phyloP scores from a whole-genome alignment of 2,329 filamentous ascomycete species.

The Colletotrichum sp. region DNA sequence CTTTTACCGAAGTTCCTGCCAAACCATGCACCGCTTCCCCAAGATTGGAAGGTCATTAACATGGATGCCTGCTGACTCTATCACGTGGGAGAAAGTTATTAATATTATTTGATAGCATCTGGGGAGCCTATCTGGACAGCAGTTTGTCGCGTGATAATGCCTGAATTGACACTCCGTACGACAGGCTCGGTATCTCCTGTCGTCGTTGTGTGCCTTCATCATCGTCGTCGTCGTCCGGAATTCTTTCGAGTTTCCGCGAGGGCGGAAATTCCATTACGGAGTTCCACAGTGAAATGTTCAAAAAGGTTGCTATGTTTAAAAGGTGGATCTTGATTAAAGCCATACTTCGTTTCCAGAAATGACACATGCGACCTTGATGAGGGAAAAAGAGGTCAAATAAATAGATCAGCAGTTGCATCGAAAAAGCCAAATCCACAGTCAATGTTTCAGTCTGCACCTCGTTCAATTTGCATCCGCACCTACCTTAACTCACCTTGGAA shows the following conservation, averaged over 20 bases:
- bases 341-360: fast-evolving
- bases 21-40: background rate
- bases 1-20: background rate
- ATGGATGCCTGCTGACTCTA: background rate
- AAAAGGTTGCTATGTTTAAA: background rate
- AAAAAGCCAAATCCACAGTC: background rate
- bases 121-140: background rate
- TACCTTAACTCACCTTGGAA: background rate
- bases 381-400: fast-evolving
- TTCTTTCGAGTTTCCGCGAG: background rate
- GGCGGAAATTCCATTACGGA: background rate
- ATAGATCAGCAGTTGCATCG: fast-evolving
- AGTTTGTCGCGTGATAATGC: background rate
- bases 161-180: background rate
- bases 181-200: background rate
- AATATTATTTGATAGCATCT: background rate
- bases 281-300: fast-evolving
- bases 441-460: fast-evolving
- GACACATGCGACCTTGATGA: background rate
- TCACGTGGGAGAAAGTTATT: background rate
- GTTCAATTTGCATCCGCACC: too few species aligned
- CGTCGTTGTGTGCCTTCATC: too few species aligned
- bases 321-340: fast-evolving
- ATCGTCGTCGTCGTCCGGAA: background rate
- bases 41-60: background rate